Base-by-base conservation (phyloP, 192 early-diverging fungal species). In the Anaeromyces robustus region DNA sequence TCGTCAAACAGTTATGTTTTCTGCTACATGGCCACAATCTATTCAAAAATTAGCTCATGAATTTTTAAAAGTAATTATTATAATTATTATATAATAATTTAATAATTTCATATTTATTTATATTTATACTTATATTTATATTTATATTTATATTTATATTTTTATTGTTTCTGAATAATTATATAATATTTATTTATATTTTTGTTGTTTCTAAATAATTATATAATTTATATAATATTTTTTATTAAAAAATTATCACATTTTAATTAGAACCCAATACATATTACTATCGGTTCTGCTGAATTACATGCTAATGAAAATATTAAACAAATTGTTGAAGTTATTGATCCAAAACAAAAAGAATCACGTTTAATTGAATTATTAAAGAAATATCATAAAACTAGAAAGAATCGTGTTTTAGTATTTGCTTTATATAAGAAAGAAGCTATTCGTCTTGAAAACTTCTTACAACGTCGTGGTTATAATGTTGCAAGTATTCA, bases 341-440 rank as follows among this genome's bases (percentile, higher is more conserved):
- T 99, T 0, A 43, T 96, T 31, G 93, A 95, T 79, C 90, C 91
- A 29, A 86, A 87, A 79, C 86, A 88, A 78, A 97, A 97, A 87
- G 92, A 95, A 80, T 80, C 87, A 77, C 86, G 89, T 34, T 89
- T 99, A 31, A 68, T 94, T 59, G 89, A 93, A 29, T 86, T 98
- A 31, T 86, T 99, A 80, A 87, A 91, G 59, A 88, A 92, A 81
- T 95, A 96, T 87, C 96, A 96, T 89, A 93, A 92, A 82, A 85
- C 87, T 30, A 89, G 93, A 78, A 95, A 91, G 82, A 96, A 96
- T 89, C 91, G 93, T 79, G 92, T 97, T 77, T 88, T 98, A 81
- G 92, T 99, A 30, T 98, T 99, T 89, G 96, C 91, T 17, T 87
- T 99, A 32, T 98, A 97, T 87, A 98, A 99, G 85, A 98, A 96